These are phyloP conservation scores for Euphorbia peplus DNA, from an alignment of 345 rosid species.

Conservation along the genomic window DNA sequence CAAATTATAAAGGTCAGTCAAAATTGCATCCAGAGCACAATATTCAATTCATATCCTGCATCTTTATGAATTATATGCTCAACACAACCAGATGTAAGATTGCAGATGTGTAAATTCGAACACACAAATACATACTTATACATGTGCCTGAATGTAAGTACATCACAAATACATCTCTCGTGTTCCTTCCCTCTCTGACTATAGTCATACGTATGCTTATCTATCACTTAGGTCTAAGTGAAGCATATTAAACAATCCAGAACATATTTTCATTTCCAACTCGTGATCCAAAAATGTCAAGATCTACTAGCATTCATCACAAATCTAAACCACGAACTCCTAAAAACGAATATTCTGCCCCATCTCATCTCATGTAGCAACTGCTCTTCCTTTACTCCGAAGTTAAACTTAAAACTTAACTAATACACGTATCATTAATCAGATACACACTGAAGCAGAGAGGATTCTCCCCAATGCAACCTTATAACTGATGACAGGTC, in stretches of 20 bases:
- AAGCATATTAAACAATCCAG: no score
- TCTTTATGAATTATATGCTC: neutral
- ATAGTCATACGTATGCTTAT: neutral
- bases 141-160: no score
- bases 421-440: neutral
- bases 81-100: neutral
- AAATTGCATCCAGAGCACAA: neutral
- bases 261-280: neutral
- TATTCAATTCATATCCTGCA: neutral
- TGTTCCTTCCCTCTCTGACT: neutral
- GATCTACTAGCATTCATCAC: neutral
- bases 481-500: neutral
- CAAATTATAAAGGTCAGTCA: neutral
- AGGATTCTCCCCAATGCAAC: neutral
- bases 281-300: slow-evolving; percentile 5
- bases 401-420: neutral
- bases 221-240: neutral
- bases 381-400: neutral
- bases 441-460: neutral
- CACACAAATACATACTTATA: no score
- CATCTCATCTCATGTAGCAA: neutral
- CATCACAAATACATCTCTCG: neutral
- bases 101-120: no score
- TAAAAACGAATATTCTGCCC: slow-evolving; percentile 6
- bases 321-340: slow-evolving; percentile 5